Evolutionary conservation across 2,329 filamentous ascomycete species (phyloP), one percentile per base, ranked within the genome.

Genomic region (Cercospora brassicicola): DNA sequence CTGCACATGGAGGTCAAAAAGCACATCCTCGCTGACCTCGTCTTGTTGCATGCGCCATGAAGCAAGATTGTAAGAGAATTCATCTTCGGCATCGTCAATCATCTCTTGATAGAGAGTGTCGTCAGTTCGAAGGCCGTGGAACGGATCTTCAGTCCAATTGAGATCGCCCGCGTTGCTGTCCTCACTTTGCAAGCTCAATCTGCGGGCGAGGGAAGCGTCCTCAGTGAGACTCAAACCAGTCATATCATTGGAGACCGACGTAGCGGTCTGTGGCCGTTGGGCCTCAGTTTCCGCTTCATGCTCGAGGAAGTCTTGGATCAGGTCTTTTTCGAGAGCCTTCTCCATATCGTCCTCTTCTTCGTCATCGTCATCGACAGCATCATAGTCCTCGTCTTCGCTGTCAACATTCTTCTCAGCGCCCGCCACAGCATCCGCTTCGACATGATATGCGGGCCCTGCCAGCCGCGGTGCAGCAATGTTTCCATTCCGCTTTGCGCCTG

Each of bases 111-210:
- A 76, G 3, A 72, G 61, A 11, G 55, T 67, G 55, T 75, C 72
- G 31, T 73, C 64, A 23, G 69, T 69, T 10, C 67, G 42, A 1
- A 75, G 70, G 15, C 76, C 76, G 28, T 65, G 65, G 62, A 77
- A 78, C 3, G 76, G 76, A 66, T 78, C 76, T 31, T 74, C 69
- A n/a, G 73, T 67, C 64, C 76, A 69, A 67, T 74, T 69, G 42
- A 76, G 67, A 30, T 67, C 67, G 28, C 61, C 68, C n/a, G 65
- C 42, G 31, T 69, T 69, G 55, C 70, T 70, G 53, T 65, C 63
- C 26, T 73, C 67, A 59, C 73, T 73, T 23, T 73, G 73, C 51
- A 75, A 36, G 59, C 72, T 74, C 48, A 73, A 64, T 45, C 73
- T 67, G n/a, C 74, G 67, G 6, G 71, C 73, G 5, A 74, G 67